Conservation (phyloP, 1,284 basidiomycete genomes). For the Xerocomus minutiporus region DNA sequence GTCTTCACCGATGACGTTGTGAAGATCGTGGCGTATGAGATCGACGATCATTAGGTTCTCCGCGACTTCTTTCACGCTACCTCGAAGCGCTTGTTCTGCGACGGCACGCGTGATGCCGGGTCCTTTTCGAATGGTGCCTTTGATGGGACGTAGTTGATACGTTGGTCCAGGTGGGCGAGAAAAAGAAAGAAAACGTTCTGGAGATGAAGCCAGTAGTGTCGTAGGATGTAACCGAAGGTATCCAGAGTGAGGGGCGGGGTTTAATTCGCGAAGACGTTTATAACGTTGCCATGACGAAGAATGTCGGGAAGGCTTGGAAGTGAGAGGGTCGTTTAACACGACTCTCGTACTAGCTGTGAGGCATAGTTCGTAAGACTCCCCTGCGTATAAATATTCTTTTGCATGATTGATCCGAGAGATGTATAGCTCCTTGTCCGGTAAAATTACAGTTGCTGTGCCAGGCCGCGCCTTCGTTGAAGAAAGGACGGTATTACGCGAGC, state of each 20-base stretch:
- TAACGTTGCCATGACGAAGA: constrained; percentile 72
- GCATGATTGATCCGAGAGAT: constrained; percentile 69
- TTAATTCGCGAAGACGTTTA: constrained; percentile 65
- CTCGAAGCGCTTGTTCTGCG: constrained; percentile 62
- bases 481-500: constrained; percentile 13
- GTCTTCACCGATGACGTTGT: constrained; percentile 68
- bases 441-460: constrained; percentile 35
- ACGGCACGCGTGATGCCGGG: constrained; percentile 57
- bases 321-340: constrained; percentile 29
- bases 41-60: constrained; percentile 99
- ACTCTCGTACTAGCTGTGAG: constrained; percentile 77
- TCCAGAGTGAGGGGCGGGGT: constrained; percentile 90
- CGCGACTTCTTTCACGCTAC: constrained; percentile 88
- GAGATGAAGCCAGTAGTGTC: constrained; percentile 76
- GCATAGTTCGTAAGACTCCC: constrained; percentile 96
- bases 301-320: constrained; percentile 29
- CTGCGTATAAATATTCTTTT: constrained; percentile 73
- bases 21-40: constrained; percentile 89
- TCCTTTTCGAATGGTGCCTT: constrained; percentile 79
- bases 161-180: constrained; percentile 55
- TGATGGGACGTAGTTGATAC: constrained; percentile 92
- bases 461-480: constrained; percentile 26
- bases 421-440: constrained; percentile 62
- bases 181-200: constrained; percentile 92
- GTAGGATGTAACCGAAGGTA: constrained; percentile 71